Evolutionary conservation across 768 basidiomycete species (phyloP).

Genomic region (Trametes meyenii): DNA sequence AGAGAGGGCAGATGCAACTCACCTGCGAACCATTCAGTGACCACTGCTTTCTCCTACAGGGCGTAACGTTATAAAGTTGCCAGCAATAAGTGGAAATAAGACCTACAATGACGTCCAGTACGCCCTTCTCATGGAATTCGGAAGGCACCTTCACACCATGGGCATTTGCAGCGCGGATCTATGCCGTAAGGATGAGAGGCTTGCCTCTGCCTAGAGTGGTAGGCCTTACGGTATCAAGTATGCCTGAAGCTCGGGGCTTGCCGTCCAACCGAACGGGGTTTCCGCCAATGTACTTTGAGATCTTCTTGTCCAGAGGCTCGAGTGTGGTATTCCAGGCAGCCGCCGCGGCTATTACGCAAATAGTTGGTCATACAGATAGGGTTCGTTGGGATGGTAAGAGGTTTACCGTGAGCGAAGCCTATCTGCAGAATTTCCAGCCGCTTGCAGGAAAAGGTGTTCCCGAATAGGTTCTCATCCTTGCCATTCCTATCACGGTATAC

Average conservation of each 20-base stretch:
- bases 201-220: neutral
- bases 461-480: slow-evolving; percentile 70
- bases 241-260: slow-evolving; percentile 71
- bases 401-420: slow-evolving; percentile 65
- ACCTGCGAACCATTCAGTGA: slow-evolving; percentile 78
- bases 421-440: slow-evolving; percentile 63
- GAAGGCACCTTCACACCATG: slow-evolving; percentile 72
- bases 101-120: slow-evolving; percentile 56
- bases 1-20: slow-evolving; percentile 18
- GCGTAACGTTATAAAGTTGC: neutral
- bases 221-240: slow-evolving; percentile 65
- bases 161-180: slow-evolving; percentile 70
- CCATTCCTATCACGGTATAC: slow-evolving; percentile 50
- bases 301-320: slow-evolving; percentile 58
- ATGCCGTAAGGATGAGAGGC: neutral
- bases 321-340: slow-evolving; percentile 63
- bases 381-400: neutral
- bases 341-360: slow-evolving; percentile 55
- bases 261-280: slow-evolving; percentile 76
- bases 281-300: slow-evolving; percentile 72
- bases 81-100: too few relatives aligned
- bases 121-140: slow-evolving; percentile 67
- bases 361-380: neutral
- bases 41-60: slow-evolving; percentile 69
- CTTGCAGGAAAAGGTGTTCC: slow-evolving; percentile 70